Evolutionary conservation across 2,329 filamentous ascomycete genomes (phyloP).

Genomic region (Verticillium nonalfalfae): DNA sequence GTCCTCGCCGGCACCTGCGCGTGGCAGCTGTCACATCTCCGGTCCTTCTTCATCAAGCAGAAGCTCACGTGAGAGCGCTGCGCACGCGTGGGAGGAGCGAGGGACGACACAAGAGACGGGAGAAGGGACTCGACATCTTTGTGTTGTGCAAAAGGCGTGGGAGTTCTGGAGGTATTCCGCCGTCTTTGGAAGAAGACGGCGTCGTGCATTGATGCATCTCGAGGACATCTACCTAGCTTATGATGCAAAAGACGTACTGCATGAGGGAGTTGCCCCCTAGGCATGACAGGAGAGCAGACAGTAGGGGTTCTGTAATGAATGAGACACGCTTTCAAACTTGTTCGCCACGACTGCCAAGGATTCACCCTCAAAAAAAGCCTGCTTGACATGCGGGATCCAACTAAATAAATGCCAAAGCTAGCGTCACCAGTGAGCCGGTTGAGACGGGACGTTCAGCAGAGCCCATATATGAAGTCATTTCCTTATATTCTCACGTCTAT

Average conservation of each 20-base stretch:
- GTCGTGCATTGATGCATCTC: neutral
- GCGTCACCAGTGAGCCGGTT: too few relatives aligned
- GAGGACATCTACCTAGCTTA: neutral
- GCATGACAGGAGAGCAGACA: neutral
- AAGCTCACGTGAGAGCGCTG: conserved; percentile 74
- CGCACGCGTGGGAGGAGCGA: neutral
- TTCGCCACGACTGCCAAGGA: too few relatives aligned
- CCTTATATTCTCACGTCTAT: conserved; percentile 2
- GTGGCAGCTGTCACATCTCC: conserved; percentile 93
- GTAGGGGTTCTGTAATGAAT: neutral
- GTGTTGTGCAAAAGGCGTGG: neutral
- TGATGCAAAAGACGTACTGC: neutral
- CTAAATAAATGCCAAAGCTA: too few relatives aligned
- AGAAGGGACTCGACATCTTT: neutral
- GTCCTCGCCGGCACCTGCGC: conserved; percentile 84
- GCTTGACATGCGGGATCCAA: too few relatives aligned
- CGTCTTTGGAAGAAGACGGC: neutral
- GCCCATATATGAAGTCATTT: neutral
- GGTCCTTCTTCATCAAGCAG: conserved; percentile 99
- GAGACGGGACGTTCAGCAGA: too few relatives aligned
- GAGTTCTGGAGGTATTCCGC: neutral
- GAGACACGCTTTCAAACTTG: neutral
- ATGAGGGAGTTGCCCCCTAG: neutral
- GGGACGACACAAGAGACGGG: neutral
- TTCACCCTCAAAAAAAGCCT: too few relatives aligned